Conservation (phyloP, 108 stramenopile species). For the Aurantiochytrium sp. region DNA sequence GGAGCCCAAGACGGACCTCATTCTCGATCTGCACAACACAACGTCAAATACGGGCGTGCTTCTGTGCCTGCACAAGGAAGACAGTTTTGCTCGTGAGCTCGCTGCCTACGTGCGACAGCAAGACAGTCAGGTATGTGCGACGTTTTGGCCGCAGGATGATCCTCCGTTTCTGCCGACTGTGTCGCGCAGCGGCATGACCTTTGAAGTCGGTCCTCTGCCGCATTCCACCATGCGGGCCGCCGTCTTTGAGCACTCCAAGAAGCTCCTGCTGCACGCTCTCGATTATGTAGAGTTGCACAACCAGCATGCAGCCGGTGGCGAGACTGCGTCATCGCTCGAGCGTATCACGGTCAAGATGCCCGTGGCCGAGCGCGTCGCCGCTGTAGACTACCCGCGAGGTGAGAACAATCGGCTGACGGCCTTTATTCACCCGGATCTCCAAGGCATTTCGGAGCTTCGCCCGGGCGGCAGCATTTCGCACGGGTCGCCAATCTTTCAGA, state of each 20-base stretch:
- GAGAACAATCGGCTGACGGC: background rate
- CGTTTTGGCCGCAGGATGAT: conserved; percentile 34
- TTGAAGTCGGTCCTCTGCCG: conserved; percentile 72
- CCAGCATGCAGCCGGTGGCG: background rate
- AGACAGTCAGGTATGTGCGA: background rate
- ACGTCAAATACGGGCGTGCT: conserved; percentile 68
- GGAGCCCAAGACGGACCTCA: conserved; percentile 49
- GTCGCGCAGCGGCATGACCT: conserved; percentile 60
- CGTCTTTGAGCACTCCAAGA: conserved; percentile 63
- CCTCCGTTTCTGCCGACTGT: conserved; percentile 62
- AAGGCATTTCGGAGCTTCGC: conserved; percentile 48
- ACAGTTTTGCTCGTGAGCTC: background rate
- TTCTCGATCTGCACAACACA: conserved; percentile 70
- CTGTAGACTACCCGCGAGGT: background rate
- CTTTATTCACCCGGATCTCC: background rate
- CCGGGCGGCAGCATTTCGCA: conserved; percentile 60
- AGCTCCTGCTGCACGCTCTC: conserved; percentile 49
- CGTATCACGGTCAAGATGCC: background rate
- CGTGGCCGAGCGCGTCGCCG: conserved; percentile 1
- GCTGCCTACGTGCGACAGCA: background rate
- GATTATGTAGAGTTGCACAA: conserved; percentile 59
- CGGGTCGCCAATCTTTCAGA: conserved; percentile 45
- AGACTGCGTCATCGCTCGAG: background rate
- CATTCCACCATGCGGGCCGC: conserved; percentile 70
- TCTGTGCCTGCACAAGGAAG: conserved; percentile 4